These are phyloP conservation scores for Solanum raphanifolium DNA, from an alignment of 257 asterid genomes.

Conservation along the genomic window DNA sequence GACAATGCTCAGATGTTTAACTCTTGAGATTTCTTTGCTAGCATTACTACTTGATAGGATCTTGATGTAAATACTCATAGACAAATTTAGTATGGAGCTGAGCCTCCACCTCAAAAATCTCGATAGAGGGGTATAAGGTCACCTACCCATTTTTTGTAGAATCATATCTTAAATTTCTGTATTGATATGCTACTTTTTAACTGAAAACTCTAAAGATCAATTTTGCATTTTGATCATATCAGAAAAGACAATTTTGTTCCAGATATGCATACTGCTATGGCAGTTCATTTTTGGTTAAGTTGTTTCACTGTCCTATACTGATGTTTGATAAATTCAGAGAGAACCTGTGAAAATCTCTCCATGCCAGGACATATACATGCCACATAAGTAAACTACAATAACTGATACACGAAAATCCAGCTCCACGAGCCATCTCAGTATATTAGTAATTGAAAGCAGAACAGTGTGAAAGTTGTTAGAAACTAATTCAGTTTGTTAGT, in stretches of 20 bases:
- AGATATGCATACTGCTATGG: neutral
- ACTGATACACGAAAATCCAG: neutral
- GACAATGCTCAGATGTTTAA: neutral
- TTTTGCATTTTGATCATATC: neutral
- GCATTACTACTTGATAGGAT: slow-evolving; percentile 1
- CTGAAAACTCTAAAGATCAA: neutral
- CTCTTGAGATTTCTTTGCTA: neutral
- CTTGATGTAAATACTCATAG: slow-evolving; percentile 4
- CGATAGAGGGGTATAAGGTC: neutral
- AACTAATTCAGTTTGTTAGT: neutral
- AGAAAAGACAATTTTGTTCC: neutral
- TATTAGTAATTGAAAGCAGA: neutral
- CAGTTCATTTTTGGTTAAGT: neutral
- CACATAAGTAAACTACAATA: neutral
- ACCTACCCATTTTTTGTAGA: neutral
- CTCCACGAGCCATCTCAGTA: neutral
- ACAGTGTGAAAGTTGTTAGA: neutral
- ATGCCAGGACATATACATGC: neutral
- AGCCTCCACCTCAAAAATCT: neutral
- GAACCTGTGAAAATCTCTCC: neutral
- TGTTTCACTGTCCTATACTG: neutral
- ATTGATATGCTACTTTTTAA: neutral
- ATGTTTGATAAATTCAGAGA: neutral
- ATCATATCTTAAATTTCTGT: neutral
- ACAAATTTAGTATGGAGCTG: neutral